Conservation (phyloP, 1,284 basidiomycete genomes). For the Apiotrichum sp. region DNA sequence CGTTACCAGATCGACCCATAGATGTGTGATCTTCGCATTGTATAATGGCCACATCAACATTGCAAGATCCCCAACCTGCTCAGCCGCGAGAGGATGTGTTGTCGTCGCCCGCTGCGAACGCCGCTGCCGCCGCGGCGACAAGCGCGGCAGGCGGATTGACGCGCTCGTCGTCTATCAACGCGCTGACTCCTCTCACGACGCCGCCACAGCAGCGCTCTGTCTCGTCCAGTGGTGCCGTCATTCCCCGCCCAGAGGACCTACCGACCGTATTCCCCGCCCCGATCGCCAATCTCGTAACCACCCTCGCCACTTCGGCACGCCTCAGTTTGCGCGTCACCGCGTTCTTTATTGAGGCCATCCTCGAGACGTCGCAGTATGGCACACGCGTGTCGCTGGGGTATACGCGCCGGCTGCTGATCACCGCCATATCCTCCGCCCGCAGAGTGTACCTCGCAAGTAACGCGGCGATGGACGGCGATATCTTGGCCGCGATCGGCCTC, state of each 20-base stretch:
- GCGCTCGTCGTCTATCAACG: not conserved
- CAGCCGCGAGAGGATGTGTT: too few species aligned
- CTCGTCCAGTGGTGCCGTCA: not conserved
- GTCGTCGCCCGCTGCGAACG: too few species aligned
- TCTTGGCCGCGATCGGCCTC: slow-evolving; percentile 22
- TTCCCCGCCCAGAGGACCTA: not conserved
- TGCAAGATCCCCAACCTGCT: too few species aligned
- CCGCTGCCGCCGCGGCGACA: too few species aligned
- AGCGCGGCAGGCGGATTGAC: too few species aligned
- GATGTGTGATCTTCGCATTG: too few species aligned
- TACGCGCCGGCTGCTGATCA: slow-evolving; percentile 44
- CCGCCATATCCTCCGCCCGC: slow-evolving; percentile 46
- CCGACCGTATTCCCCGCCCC: slow-evolving; percentile 44
- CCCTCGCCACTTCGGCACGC: slow-evolving; percentile 42
- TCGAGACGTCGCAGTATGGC: slow-evolving; percentile 40
- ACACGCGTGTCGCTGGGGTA: slow-evolving; percentile 41
- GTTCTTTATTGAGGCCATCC: slow-evolving; percentile 47
- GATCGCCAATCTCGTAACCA: slow-evolving; percentile 46
- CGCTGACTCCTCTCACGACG: too few species aligned
- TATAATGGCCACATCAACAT: too few species aligned
- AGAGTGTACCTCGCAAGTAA: slow-evolving; percentile 40
- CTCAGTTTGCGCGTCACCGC: slow-evolving; percentile 43
- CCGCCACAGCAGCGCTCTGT: not conserved
- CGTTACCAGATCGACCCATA: too few species aligned
- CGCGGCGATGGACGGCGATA: slow-evolving; percentile 22